Evolutionary conservation across 2,329 filamentous ascomycete species (phyloP), one percentile per base, ranked within the genome.

Genomic region (Penicillium sp.): DNA sequence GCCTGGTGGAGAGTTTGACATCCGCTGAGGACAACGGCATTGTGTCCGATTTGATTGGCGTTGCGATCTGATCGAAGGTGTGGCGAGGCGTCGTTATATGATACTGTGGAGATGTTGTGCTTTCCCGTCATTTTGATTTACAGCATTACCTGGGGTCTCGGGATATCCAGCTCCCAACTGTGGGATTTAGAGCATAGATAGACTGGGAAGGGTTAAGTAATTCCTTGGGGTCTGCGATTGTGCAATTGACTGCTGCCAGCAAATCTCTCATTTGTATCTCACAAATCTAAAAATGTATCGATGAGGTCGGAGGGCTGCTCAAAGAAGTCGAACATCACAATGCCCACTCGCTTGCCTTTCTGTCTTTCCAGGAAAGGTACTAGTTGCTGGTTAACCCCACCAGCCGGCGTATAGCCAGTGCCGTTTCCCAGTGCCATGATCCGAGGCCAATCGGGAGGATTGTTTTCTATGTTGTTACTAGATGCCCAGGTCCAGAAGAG

Each of bases 301-400:
- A 82, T 63, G 49, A 83, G 61, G 4, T 76, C 71, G 2, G 56
- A 64, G 0, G 79, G 80, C 61, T 75, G 67, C 45, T 81, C 76
- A 62, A 75, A 83, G 61, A 80, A 83, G 62, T 83, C 81, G 67
- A 83, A 75, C 71, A 83, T 81, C 15, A 82, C 75, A 59, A 83
- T 78, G 0, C 81, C 81, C n/a, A 82, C 50, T 50, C 81, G 73
- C 65, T 77, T 75, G 2, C 79, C 78, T 45, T 69, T 73, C 56
- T 77, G 60, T 4, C 60, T 46, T 50, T 71, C 57, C 27, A 83
- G 61, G 25, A 77, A 70, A 0, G 68, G 56, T 6, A 76, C 55
- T 2, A 83, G 61, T 47, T 72, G 70, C 19, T 80, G 67, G 60
- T 83, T 83, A 0, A 83, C 75, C 4, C 80, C 80, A 0, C 74